phyloP scores from a whole-genome alignment of 257 asterid genomes.

The Rhazya stricta region DNA sequence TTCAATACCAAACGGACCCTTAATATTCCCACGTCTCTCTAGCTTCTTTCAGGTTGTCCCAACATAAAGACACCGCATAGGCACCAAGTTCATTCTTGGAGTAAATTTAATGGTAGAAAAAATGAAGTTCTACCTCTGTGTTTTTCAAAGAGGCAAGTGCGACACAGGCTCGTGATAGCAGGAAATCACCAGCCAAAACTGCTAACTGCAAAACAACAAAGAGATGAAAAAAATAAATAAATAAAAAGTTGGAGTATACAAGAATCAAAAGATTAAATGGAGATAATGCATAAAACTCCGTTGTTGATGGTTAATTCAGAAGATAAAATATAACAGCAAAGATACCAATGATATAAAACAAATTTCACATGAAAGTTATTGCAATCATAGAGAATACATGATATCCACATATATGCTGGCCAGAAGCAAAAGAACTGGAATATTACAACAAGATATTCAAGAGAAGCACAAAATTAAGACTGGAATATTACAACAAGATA shows the following conservation, averaged over 20 bases:
- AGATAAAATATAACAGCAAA: not conserved
- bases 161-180: constrained; percentile 89
- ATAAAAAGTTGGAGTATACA: not conserved
- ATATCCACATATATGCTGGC: not conserved
- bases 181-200: constrained; percentile 92
- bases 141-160: constrained; percentile 94
- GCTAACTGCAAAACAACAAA: constrained; percentile 57
- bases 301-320: not conserved
- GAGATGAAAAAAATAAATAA: constrained; percentile 8
- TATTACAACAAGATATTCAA: not conserved
- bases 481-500: not conserved
- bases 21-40: too few species aligned
- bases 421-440: not conserved
- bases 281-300: not conserved
- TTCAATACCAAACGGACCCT: too few species aligned
- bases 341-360: not conserved
- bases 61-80: not conserved
- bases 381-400: not conserved
- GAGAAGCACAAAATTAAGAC: too few species aligned
- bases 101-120: not conserved
- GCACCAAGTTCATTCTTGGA: not conserved
- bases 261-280: not conserved
- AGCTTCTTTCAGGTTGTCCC: too few species aligned
- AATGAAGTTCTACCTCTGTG: constrained; percentile 59
- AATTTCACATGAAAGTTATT: not conserved